Evolutionary conservation across 2,329 filamentous ascomycete species (phyloP), one percentile per base, ranked within the genome.

Genomic region (Cercospora zeina): DNA sequence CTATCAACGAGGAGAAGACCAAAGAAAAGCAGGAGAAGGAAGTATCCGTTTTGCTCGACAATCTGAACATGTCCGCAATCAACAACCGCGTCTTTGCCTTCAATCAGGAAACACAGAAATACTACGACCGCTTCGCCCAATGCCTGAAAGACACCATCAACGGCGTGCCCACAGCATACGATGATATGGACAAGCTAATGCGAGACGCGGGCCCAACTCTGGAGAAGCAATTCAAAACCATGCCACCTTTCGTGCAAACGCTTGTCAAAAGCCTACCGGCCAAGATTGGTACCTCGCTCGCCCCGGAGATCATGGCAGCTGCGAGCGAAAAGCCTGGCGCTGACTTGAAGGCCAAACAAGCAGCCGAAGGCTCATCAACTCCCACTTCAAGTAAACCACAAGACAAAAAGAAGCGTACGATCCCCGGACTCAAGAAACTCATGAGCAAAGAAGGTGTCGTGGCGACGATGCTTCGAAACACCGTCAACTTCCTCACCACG

Each of bases 101-200:
- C 61, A 90, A 90, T n/a, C 84, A 86, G 62, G 92, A 96, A 69
- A 93, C 91, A 0, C 87, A 91, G 64, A 88, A 91, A 66, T 83
- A 96, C 31, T 85, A 96, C 56, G 85, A 87, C 58, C 86, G 88
- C 65, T 99, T 99, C 81, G 96, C 91, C 1, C 82, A 92, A 60
- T 88, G 97, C 34, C 89, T 99, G 72, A 95, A 93, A 74, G 95
- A 99, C 74, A 84, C 97, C 14, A 85, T 95, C 71, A 93, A 92
- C 73, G 95, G 95, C 65, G 95, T 91, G 1, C 95, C 95, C 2
- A 97, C 93, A 0, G 95, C 95, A 2, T 96, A 96, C 76, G 84
- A 89, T 72, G 95, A 99, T 74, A 87, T 99, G n/a, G 86, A 88
- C 70, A 84, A 82, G 72, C 79, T 88, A 16, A 79, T 88, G 66